Conservation (phyloP, 768 basidiomycete species). For the Pholiota conissans region DNA sequence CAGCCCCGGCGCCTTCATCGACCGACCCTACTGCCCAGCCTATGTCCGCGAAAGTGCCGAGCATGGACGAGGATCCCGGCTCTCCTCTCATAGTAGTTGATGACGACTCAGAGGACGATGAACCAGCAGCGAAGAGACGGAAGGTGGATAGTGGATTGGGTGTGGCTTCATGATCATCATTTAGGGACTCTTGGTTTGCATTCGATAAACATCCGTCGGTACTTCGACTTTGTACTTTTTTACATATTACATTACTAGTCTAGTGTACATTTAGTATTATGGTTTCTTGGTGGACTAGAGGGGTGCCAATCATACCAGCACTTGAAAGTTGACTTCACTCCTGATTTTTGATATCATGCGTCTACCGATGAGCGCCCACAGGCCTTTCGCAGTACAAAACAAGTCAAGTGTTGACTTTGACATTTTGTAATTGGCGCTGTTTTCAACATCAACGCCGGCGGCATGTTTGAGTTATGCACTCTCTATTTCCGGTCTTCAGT, state of each 20-base stretch:
- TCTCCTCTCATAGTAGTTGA: slow-evolving; percentile 65
- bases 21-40: slow-evolving; percentile 6
- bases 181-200: slow-evolving; percentile 1
- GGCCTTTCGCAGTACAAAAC: no score
- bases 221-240: slow-evolving; percentile 5
- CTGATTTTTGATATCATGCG: no score
- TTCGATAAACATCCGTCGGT: slow-evolving; percentile 7
- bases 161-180: slow-evolving; percentile 13
- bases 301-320: background rate
- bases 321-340: background rate
- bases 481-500: no score
- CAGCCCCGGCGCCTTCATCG: slow-evolving; percentile 3
- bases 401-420: no score
- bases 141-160: slow-evolving; percentile 37
- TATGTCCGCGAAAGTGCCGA: slow-evolving; percentile 2
- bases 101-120: slow-evolving; percentile 60
- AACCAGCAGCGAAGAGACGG: slow-evolving; percentile 58
- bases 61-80: slow-evolving; percentile 35
- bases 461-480: no score
- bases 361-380: no score
- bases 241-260: slow-evolving; percentile 7
- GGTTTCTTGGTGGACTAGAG: background rate
- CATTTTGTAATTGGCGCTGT: no score
- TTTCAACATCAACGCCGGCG: no score
- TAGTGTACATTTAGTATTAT: slow-evolving; percentile 19